These are phyloP conservation scores for Tolypocladium inflatum DNA, from an alignment of 2,329 filamentous ascomycete genomes.

Conservation along the genomic window DNA sequence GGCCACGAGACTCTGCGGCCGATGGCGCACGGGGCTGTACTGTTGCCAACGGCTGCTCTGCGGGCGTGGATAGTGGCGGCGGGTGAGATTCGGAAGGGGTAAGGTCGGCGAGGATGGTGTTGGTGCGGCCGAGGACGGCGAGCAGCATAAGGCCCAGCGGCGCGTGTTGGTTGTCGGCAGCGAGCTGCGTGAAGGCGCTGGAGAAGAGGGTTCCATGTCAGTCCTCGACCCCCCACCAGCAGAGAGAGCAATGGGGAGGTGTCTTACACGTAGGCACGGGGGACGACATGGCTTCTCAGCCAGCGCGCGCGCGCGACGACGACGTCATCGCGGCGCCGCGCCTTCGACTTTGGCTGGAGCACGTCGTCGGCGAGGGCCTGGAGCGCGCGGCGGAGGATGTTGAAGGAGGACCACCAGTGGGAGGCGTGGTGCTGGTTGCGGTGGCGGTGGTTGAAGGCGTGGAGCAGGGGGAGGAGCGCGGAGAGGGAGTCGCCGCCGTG, in stretches of 20 bases:
- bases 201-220: background rate
- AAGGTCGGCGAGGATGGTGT: constrained; percentile 31
- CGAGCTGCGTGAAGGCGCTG: constrained; percentile 58
- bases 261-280: constrained; percentile 26
- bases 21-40: background rate
- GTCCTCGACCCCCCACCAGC: background rate
- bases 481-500: constrained; percentile 20
- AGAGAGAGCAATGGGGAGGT: background rate
- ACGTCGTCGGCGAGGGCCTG: constrained; percentile 35
- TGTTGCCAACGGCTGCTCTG: background rate
- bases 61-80: background rate
- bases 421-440: constrained; percentile 79
- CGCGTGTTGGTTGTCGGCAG: constrained; percentile 65
- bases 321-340: constrained; percentile 1
- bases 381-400: constrained; percentile 59
- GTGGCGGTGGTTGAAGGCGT: constrained; percentile 72
- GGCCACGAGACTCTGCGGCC: background rate
- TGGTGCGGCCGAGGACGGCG: constrained; percentile 50
- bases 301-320: constrained; percentile 15
- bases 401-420: constrained; percentile 72
- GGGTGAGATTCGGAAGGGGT: constrained; percentile 10
- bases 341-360: background rate
- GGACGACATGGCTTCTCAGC: constrained; percentile 19
- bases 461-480: constrained; percentile 46
- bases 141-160: constrained; percentile 61